Conservation (phyloP, 2,329 filamentous ascomycete genomes). For the Coniella vitis region DNA sequence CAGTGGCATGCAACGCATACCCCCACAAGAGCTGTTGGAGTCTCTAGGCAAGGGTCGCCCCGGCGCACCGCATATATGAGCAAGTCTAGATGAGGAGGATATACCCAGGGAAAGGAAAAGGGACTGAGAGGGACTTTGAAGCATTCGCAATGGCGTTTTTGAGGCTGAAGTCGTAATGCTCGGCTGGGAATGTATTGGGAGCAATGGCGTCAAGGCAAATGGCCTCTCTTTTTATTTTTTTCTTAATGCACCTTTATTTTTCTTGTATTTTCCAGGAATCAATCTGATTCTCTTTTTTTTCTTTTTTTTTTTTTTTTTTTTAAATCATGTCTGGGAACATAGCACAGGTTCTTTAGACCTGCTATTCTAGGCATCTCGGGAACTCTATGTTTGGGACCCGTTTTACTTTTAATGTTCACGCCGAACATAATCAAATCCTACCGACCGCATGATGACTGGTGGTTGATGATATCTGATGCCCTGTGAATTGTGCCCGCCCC, state of each 20-base stretch:
- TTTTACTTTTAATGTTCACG: too few species aligned
- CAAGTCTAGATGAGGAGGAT: not conserved
- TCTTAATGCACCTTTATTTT: not conserved
- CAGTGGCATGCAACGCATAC: slow-evolving; percentile 52
- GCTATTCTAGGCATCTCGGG: too few species aligned
- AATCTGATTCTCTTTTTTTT: not conserved
- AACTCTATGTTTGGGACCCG: too few species aligned
- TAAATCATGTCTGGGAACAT: not conserved
- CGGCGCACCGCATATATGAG: slow-evolving; percentile 46
- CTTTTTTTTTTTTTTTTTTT: too few species aligned
- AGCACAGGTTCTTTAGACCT: not conserved
- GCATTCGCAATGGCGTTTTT: slow-evolving; percentile 14
- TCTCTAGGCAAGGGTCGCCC: slow-evolving; percentile 42
- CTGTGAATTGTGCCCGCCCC: too few species aligned
- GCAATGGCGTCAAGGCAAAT: slow-evolving; percentile 13
- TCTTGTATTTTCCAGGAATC: not conserved
- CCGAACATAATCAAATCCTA: too few species aligned
- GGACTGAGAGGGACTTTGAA: not conserved
- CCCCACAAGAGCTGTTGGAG: slow-evolving; percentile 53
- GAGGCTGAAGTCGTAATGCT: slow-evolving; percentile 5
- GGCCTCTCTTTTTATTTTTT: slow-evolving; percentile 5
- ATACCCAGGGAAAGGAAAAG: slow-evolving; percentile 4
- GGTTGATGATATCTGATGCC: too few species aligned
- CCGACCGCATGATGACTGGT: too few species aligned
- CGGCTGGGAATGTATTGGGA: slow-evolving; percentile 4